Percentiles rank a stretch among this genome's conserved stretches.
phyloP scores from a whole-genome alignment of 345 rosid genomes.

The Eucalyptus tenuipes region DNA sequence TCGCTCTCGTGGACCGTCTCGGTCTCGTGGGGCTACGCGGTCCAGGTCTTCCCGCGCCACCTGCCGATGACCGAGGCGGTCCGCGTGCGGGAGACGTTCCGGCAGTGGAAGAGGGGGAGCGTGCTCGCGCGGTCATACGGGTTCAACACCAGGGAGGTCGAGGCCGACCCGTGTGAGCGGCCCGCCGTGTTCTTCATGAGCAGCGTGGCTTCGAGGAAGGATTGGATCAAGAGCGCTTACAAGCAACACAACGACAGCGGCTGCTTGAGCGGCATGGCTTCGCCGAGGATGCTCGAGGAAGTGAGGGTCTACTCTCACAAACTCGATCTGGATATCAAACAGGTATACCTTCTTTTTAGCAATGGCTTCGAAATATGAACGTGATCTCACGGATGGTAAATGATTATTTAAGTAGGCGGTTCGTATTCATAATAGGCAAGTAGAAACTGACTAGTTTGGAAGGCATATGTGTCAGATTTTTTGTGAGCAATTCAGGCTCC shows the following conservation, averaged over 20 bases:
- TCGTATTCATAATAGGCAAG: not conserved
- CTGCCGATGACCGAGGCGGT: conserved; percentile 28
- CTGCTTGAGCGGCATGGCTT: conserved; percentile 29
- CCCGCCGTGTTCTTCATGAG: conserved; percentile 60
- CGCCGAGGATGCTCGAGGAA: conserved; percentile 51
- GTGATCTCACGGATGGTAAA: not conserved
- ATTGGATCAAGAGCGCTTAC: conserved; percentile 33
- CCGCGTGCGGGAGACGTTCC: conserved; percentile 47
- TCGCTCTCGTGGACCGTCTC: conserved; percentile 79
- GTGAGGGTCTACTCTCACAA: conserved; percentile 51
- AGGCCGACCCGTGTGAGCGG: conserved; percentile 55
- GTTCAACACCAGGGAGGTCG: conserved; percentile 39
- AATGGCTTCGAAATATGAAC: not conserved
- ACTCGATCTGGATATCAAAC: conserved; percentile 35
- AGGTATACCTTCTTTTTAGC: not conserved
- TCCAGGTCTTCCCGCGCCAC: conserved; percentile 49
- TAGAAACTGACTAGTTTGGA: not conserved
- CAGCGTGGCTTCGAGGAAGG: conserved; percentile 1
- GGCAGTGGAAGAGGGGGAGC: conserved; percentile 37
- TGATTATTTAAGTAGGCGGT: not conserved
- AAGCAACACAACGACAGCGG: conserved; percentile 20
- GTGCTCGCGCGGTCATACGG: conserved; percentile 22
- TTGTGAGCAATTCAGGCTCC: not conserved
- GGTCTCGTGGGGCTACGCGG: conserved; percentile 76
- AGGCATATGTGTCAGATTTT: not conserved